Conservation (phyloP, 176 grass and related monocot genomes). For the Raddia guianensis region DNA sequence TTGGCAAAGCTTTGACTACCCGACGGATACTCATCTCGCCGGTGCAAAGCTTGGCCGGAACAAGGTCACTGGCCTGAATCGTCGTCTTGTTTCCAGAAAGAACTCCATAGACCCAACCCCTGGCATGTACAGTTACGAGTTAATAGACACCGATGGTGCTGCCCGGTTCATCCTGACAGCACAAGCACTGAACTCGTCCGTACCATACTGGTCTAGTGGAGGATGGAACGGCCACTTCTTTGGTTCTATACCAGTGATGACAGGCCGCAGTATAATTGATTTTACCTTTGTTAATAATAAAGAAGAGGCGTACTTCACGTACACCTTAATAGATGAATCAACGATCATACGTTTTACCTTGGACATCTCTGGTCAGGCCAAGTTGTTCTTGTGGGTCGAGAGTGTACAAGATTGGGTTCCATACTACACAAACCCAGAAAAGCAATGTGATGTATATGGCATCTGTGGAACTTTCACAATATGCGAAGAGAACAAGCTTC, state of each 20-base stretch:
- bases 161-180: not conserved
- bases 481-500: constrained; percentile 21
- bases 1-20: constrained; percentile 80
- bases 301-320: constrained; percentile 30
- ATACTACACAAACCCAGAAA: too few species aligned
- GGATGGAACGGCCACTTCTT: constrained; percentile 51
- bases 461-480: constrained; percentile 48
- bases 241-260: constrained; percentile 29
- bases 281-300: constrained; percentile 35
- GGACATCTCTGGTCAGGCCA: too few species aligned
- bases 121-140: constrained; percentile 26
- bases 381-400: too few species aligned
- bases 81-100: constrained; percentile 38
- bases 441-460: constrained; percentile 40
- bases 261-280: not conserved
- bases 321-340: not conserved
- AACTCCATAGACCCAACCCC: constrained; percentile 33
- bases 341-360: not conserved
- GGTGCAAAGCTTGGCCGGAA: constrained; percentile 52
- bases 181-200: not conserved
- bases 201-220: constrained; percentile 27
- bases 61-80: constrained; percentile 43
- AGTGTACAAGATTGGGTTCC: too few species aligned
- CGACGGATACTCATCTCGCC: constrained; percentile 40
- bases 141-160: constrained; percentile 18